Conservation (phyloP, 1,284 basidiomycete species). For the Leccinum olivaceoglutinosum region DNA sequence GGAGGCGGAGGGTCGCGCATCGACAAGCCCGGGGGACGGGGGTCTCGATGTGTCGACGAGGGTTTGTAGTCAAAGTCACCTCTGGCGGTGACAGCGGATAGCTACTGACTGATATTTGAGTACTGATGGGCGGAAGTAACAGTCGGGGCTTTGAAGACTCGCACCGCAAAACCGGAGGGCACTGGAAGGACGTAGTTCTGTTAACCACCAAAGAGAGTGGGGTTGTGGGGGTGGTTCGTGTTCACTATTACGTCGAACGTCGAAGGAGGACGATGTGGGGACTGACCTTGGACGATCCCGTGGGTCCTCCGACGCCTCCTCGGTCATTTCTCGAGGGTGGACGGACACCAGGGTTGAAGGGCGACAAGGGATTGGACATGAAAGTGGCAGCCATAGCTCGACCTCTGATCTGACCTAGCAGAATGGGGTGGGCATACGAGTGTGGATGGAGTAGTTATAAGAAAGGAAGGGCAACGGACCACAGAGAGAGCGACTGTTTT, state of each 20-base stretch:
- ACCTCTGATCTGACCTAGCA: constrained; percentile 23
- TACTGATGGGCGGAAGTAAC: constrained; percentile 31
- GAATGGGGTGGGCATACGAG: constrained; percentile 22
- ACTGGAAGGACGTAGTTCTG: constrained; percentile 34
- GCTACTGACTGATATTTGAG: constrained; percentile 29
- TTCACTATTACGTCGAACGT: constrained; percentile 16
- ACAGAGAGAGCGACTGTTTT: constrained; percentile 26
- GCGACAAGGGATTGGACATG: constrained; percentile 23
- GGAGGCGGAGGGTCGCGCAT: constrained; percentile 19
- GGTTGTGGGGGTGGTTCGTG: constrained; percentile 1
- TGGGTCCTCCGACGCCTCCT: constrained; percentile 14
- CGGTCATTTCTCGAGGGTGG: constrained; percentile 31
- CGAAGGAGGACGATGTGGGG: neutral
- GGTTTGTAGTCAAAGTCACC: constrained; percentile 41
- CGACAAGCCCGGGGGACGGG: constrained; percentile 18
- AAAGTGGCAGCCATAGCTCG: constrained; percentile 27
- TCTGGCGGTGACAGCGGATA: constrained; percentile 29
- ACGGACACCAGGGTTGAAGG: constrained; percentile 29
- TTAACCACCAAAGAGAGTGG: constrained; percentile 1
- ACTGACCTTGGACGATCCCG: constrained; percentile 30
- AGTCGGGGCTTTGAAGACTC: constrained; percentile 46
- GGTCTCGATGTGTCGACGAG: constrained; percentile 24
- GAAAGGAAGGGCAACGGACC: constrained; percentile 12
- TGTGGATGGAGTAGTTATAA: constrained; percentile 22
- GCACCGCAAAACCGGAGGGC: constrained; percentile 44